Conservation (phyloP, 129 eudicot genomes). For the Pseudognaphalium luteoalbum region DNA sequence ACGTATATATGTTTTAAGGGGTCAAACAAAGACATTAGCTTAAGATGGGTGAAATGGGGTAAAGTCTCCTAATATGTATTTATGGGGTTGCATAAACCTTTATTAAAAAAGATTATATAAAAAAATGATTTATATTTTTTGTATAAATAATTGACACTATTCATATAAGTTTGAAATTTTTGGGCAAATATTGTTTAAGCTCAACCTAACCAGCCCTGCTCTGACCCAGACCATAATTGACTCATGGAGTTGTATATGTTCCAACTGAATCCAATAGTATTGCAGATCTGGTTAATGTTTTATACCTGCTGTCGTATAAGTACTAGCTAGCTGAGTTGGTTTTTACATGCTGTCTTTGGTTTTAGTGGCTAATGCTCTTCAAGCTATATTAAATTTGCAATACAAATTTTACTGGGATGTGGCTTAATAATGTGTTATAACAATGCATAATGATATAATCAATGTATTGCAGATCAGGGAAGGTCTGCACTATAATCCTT, state of each 20-base stretch:
- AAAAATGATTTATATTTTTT: neutral
- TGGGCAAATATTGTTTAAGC: neutral
- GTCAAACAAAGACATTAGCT: neutral
- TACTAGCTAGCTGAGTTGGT: too few species aligned
- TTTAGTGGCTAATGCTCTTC: neutral
- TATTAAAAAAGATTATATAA: neutral
- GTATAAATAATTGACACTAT: neutral
- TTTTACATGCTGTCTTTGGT: neutral
- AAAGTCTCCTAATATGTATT: neutral
- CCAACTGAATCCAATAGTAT: neutral
- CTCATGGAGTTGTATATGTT: constrained; percentile 6
- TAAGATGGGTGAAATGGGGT: neutral
- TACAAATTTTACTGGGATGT: neutral
- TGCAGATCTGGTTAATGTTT: constrained; percentile 11
- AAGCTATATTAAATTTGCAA: neutral
- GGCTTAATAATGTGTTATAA: neutral
- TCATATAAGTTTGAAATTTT: neutral
- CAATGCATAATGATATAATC: constrained; percentile 1
- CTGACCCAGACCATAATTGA: neutral
- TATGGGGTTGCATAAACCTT: neutral
- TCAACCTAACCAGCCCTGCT: neutral
- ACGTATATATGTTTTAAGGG: too few species aligned
- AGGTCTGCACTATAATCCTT: constrained; percentile 92
- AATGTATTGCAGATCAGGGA: constrained; percentile 65
- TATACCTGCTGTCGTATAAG: too few species aligned